These are phyloP conservation scores for Chytriomyces hyalinus DNA, from an alignment of 192 early-diverging fungal genomes.

Conservation along the genomic window DNA sequence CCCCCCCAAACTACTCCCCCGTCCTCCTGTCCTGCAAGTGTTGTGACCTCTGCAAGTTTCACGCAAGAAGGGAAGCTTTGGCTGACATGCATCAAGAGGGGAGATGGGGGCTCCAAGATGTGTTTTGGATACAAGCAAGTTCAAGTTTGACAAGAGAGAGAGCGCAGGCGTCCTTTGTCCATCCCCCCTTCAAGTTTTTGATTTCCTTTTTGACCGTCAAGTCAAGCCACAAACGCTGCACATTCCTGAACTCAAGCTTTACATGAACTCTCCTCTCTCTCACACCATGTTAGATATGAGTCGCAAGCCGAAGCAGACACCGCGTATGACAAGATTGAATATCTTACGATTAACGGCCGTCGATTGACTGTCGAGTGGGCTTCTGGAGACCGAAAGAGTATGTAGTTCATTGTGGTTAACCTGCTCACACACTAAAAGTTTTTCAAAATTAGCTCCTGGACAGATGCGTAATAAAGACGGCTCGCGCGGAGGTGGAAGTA, in stretches of 20 bases:
- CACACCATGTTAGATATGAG: conserved; percentile 40
- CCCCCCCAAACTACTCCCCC: not conserved
- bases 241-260: conserved; percentile 8
- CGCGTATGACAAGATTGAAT: conserved; percentile 56
- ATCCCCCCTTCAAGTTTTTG: conserved; percentile 15
- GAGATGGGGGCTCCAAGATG: not conserved
- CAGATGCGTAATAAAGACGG: conserved; percentile 37
- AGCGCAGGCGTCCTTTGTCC: not conserved
- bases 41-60: too few species aligned
- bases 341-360: conserved; percentile 53
- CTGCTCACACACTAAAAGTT: not conserved
- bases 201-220: not conserved
- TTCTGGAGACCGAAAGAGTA: conserved; percentile 50
- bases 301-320: conserved; percentile 51
- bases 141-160: not conserved
- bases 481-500: not conserved
- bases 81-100: not conserved
- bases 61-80: not conserved
- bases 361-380: conserved; percentile 57
- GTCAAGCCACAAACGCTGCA: not conserved
- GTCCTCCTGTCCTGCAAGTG: not conserved
- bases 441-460: conserved; percentile 31
- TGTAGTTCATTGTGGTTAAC: not conserved
- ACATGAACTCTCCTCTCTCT: conserved; percentile 4
- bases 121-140: not conserved